Conservation (phyloP, 2,329 filamentous ascomycete species). For the Diaporthe caulivora region DNA sequence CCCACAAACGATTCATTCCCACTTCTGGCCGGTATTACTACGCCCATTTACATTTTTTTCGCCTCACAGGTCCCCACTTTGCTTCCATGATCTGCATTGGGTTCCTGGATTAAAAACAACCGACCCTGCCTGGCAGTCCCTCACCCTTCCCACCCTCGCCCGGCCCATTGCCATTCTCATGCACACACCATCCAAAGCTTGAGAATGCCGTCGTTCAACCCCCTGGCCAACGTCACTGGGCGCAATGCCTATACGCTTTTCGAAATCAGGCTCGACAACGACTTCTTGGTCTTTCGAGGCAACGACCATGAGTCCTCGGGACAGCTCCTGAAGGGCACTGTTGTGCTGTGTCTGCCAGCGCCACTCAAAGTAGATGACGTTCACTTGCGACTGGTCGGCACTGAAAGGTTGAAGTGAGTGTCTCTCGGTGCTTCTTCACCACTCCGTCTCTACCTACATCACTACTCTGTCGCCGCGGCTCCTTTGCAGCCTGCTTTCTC, state of each 20-base stretch:
- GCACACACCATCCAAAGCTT: conserved; percentile 17
- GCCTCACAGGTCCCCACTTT: conserved; percentile 35
- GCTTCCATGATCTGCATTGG: conserved; percentile 37
- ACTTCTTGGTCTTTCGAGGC: conserved; percentile 84
- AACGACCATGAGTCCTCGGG: conserved; percentile 80
- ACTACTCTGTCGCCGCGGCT: background rate
- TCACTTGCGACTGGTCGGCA: conserved; percentile 77
- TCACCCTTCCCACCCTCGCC: conserved; percentile 20
- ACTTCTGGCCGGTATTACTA: conserved; percentile 36
- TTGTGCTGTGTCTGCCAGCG: conserved; percentile 80
- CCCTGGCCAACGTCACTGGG: conserved; percentile 65
- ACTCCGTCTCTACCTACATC: background rate
- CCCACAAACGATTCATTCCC: conserved; percentile 28
- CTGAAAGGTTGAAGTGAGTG: conserved; percentile 76
- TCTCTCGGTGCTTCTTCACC: conserved; percentile 1
- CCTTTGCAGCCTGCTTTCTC: background rate
- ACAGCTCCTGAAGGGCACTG: conserved; percentile 78
- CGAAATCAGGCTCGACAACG: conserved; percentile 77
- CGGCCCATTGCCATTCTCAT: conserved; percentile 18
- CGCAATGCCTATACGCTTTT: conserved; percentile 67
- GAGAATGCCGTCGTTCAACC: conserved; percentile 69
- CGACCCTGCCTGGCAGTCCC: conserved; percentile 29
- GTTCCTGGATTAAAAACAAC: conserved; percentile 38
- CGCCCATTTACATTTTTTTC: conserved; percentile 33
- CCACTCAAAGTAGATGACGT: conserved; percentile 80